Evolutionary conservation across 306 rosid genomes (phyloP), one percentile per base, ranked within the genome.

Genomic region (Rosa persica): DNA sequence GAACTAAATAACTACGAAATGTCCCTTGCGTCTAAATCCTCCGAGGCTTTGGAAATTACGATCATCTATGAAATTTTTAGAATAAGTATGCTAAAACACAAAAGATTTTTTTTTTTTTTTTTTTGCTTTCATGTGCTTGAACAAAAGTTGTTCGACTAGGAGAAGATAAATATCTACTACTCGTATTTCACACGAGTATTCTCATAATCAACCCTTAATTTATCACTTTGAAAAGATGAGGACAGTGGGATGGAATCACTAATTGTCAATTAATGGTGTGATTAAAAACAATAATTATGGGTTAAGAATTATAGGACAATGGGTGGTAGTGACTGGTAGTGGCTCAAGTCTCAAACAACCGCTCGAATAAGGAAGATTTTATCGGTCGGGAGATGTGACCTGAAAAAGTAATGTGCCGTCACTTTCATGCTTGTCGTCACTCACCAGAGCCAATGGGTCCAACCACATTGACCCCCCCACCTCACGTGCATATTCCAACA

Each of bases 401-500:
- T 44, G 69, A 72, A 81, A 72, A 82, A 61, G 84, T 72, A 81
- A 90, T 70, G 44, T 66, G 66, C 27, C 47, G 81, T 90, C 85
- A 27, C 52, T 81, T 58, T 86, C 75, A 61, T 58, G 74, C 42
- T 12, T 72, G 86, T 70, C 74, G 81, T 44, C 75, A 61, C 78
- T 17, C 67, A 43, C 39, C 69, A 22, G 69, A 11, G 60, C 71
- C 58, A 39, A 65, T 48, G 73, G 90, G 89, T 87, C 87, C 88
- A 1, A 87, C 86, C 84, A 72, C 84, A 83, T 49, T 81, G 85
- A 87, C 86, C 82, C 77, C 36, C 80, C 65, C 49, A 76, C 66
- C 78, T 87, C 92, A 88, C 91, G 90, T 91, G 91, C 83, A 66
- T 57, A 67, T 81, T 74, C 34, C 43, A 72, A 70, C 67, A 25